Base-by-base conservation (phyloP, 2,329 filamentous ascomycete species). In the Cladosporium sp. region DNA sequence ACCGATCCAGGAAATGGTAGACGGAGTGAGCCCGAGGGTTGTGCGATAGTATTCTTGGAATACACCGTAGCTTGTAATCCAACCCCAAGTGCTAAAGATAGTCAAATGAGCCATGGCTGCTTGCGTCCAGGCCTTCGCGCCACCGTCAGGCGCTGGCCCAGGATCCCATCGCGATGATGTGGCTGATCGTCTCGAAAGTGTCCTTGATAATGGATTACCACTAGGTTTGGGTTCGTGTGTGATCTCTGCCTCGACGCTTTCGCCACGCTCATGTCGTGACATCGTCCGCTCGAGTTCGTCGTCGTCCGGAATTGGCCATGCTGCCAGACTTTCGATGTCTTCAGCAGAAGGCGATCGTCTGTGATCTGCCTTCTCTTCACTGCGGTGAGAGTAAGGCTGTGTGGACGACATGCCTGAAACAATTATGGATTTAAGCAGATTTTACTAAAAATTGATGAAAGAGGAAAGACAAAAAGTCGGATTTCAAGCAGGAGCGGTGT, bases 1-100 rank as follows among this genome's bases (percentile, higher is more conserved):
- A 49, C 84, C 83, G 57, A 86, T 82, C 81, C 83, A 86, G 49
- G 83, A 83, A 67, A 86, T 84, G 4, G 78, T 78, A 0, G 82
- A 83, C 4, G 74, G 70, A 0, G 73, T 60, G n/a, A 75, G 68
- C n/a, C 75, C 69, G 0, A 80, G 76, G 0, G 68, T 70, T 1
- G 70, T 64, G 30, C 71, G 69, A 65, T 84, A 85, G 70, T 83
- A 83, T 3, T 80, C 78, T 67, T 83, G 81, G 66, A 82, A 66
- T 10, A 57, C 58, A 10, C 65, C 65, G 8, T 61, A 66, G 49
- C 65, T 66, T 12, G 57, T 66, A 59, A 68, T 63, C 49, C 47
- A 64, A 12, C 73, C 73, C 57, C 74, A 77, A 15, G 76, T 77
- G 32, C 68, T 72, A 68, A 76, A 75, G 60, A 77, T 74, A 30